These are phyloP conservation scores for Septoria linicola DNA, from an alignment of 2,329 filamentous ascomycete genomes.

Conservation along the genomic window DNA sequence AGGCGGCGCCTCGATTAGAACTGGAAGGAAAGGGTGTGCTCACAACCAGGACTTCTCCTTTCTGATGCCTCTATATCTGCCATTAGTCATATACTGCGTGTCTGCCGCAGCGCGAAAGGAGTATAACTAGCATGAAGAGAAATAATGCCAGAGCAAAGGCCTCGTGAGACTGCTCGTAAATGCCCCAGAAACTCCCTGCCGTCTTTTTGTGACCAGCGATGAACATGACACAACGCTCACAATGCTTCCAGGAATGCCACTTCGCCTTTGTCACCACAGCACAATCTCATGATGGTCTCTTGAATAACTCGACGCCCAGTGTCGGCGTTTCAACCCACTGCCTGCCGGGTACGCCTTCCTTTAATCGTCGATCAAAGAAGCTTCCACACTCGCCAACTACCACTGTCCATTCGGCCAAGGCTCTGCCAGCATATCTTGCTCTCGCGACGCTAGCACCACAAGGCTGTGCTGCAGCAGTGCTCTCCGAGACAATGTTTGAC, in stretches of 20 bases:
- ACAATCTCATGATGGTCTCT: conserved; percentile 24
- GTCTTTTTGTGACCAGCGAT: neutral
- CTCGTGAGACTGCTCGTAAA: neutral
- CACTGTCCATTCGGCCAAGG: conserved; percentile 74
- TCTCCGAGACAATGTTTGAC: conserved; percentile 15
- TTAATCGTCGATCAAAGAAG: conserved; percentile 72
- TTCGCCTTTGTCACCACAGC: neutral
- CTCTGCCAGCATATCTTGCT: conserved; percentile 66
- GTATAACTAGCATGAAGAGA: neutral
- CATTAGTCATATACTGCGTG: neutral
- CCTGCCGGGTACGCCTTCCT: conserved; percentile 68
- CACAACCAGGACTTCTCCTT: too few species aligned
- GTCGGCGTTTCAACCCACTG: conserved; percentile 68
- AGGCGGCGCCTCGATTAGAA: too few species aligned
- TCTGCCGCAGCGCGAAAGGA: neutral
- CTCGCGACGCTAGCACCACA: conserved; percentile 40
- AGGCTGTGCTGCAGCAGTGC: conserved; percentile 34
- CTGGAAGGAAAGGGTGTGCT: too few species aligned
- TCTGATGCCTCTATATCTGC: neutral
- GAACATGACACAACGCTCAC: conserved; percentile 11
- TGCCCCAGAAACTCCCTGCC: conserved; percentile 1
- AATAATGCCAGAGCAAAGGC: neutral
- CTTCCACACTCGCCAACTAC: conserved; percentile 77
- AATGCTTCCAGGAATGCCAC: conserved; percentile 3
- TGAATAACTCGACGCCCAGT: conserved; percentile 63